phyloP scores from a whole-genome alignment of 345 rosid species.

The Sonneratia caseolaris region DNA sequence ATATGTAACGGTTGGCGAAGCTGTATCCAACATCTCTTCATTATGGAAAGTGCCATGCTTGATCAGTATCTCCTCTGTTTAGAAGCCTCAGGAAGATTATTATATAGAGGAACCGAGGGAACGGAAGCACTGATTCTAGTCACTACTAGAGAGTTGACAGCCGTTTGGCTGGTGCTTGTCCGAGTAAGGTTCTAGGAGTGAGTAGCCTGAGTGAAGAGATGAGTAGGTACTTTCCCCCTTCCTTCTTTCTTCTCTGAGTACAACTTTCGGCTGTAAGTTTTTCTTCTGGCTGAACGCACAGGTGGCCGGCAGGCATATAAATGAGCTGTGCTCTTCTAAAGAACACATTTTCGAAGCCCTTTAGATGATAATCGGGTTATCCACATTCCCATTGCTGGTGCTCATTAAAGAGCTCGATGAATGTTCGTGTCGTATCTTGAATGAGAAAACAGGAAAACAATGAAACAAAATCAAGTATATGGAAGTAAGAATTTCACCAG shows the following conservation, averaged over 20 bases:
- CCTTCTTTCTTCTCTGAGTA: background rate
- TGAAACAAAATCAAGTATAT: background rate
- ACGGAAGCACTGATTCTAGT: background rate
- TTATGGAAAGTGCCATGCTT: slow-evolving; percentile 42
- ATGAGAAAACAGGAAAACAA: background rate
- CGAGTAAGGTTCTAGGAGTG: background rate
- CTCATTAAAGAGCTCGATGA: background rate
- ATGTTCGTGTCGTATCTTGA: background rate
- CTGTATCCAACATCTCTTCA: slow-evolving; percentile 38
- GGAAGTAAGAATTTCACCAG: background rate
- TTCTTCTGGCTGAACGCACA: background rate
- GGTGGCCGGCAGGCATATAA: background rate
- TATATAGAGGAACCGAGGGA: background rate
- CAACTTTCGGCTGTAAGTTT: background rate
- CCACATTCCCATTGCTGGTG: background rate
- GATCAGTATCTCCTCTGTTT: background rate
- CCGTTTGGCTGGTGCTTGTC: background rate
- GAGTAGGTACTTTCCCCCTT: background rate
- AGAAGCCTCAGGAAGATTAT: background rate
- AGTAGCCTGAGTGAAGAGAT: background rate
- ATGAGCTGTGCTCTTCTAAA: background rate
- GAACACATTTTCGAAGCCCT: background rate
- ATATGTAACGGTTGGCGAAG: slow-evolving; percentile 51
- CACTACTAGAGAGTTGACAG: too few species aligned
- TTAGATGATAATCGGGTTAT: background rate